Evolutionary conservation across 495 filamentous ascomycete genomes (phyloP).

Genomic region (Penicillium simplicissimum): DNA sequence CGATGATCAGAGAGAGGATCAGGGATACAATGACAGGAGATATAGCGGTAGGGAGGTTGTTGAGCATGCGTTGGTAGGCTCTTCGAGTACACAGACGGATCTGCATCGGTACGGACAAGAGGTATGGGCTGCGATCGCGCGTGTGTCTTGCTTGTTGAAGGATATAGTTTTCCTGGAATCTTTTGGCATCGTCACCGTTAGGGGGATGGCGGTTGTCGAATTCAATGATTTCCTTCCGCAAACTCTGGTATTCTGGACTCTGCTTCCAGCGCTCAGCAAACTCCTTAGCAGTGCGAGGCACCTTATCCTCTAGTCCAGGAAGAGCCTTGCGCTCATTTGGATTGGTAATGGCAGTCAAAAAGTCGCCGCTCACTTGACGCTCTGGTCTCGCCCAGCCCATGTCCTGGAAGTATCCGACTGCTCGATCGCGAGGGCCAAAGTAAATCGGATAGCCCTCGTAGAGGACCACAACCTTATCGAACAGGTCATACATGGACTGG

Average conservation of each 20-base stretch:
- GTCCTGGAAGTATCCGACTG: constrained; percentile 58
- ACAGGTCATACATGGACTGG: constrained; percentile 73
- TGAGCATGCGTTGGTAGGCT: constrained; percentile 55
- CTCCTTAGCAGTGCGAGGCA: constrained; percentile 68
- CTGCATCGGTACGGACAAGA: constrained; percentile 50
- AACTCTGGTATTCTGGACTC: constrained; percentile 48
- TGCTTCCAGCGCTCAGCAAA: constrained; percentile 61
- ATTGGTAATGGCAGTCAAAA: constrained; percentile 71
- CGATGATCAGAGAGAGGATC: constrained; percentile 75
- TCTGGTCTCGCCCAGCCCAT: constrained; percentile 60
- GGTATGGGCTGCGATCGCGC: constrained; percentile 39
- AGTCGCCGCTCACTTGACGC: constrained; percentile 64
- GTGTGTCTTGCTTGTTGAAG: constrained; percentile 35
- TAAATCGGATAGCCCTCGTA: constrained; percentile 66
- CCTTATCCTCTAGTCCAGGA: constrained; percentile 57
- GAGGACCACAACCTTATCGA: constrained; percentile 60
- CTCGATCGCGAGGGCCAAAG: constrained; percentile 56
- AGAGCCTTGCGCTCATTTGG: constrained; percentile 59
- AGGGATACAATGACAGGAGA: constrained; percentile 69
- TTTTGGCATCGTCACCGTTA: constrained; percentile 29
- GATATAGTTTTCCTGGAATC: constrained; percentile 25
- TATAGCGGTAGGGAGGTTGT: constrained; percentile 70
- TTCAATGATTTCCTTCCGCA: constrained; percentile 47
- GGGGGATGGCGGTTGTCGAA: constrained; percentile 31
- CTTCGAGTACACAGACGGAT: constrained; percentile 46